These are phyloP conservation scores for Chenopodium berlandieri DNA, from an alignment of 148 eudicot species.

Conservation along the genomic window DNA sequence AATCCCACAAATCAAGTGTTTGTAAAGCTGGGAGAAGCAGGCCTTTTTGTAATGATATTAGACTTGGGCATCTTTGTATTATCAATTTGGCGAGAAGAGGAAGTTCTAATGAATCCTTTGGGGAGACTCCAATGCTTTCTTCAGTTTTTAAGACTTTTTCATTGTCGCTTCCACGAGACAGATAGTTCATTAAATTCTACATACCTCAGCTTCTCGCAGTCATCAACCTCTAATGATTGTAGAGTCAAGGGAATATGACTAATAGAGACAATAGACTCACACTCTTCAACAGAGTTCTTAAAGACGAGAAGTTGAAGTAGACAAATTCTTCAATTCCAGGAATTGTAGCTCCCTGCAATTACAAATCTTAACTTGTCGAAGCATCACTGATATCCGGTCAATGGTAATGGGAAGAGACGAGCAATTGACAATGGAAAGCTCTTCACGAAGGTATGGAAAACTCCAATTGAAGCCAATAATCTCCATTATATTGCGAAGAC, in stretches of 20 bases:
- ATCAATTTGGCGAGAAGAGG: too few species aligned
- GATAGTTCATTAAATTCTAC: neutral
- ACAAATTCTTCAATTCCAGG: neutral
- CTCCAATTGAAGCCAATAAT: neutral
- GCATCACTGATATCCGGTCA: neutral
- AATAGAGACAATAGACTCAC: neutral
- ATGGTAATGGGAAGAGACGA: neutral
- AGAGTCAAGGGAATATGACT: neutral
- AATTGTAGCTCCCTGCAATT: neutral
- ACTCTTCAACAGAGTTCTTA: neutral
- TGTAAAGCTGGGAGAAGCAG: too few species aligned
- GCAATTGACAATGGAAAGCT: neutral
- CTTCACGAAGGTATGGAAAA: neutral
- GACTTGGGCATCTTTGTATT: too few species aligned
- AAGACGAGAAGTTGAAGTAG: neutral
- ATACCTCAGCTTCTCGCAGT: neutral
- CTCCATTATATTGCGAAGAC: neutral
- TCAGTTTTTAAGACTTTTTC: too few species aligned
- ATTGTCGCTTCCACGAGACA: too few species aligned
- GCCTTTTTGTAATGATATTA: too few species aligned
- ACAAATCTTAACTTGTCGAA: neutral
- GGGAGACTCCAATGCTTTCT: too few species aligned
- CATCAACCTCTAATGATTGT: neutral
- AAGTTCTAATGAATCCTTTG: neutral
- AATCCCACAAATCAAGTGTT: too few species aligned